phyloP scores from a whole-genome alignment of 306 rosid genomes.

The Casuarina glauca region DNA sequence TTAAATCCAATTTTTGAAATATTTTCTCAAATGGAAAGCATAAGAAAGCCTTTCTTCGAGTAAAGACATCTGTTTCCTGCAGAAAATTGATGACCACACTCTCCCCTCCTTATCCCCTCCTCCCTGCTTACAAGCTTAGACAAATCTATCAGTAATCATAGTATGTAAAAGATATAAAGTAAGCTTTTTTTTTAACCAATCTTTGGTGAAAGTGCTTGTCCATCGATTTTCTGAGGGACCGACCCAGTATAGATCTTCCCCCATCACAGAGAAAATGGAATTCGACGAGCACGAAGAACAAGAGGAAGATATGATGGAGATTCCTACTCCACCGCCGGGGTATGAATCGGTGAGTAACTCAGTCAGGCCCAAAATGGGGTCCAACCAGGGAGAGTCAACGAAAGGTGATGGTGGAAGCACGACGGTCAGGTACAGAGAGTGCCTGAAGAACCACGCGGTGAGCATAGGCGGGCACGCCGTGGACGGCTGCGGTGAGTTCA shows the following conservation, averaged over 20 bases:
- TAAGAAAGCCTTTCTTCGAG: slow-evolving; percentile 38
- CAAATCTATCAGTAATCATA: background rate
- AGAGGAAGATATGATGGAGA: slow-evolving; percentile 48
- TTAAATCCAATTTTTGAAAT: background rate
- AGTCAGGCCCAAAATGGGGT: slow-evolving; percentile 18
- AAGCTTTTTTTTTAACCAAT: background rate
- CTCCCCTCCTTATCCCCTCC: slow-evolving; percentile 51
- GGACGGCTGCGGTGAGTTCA: slow-evolving; percentile 86
- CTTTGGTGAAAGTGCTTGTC: slow-evolving; percentile 25
- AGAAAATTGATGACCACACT: slow-evolving; percentile 73
- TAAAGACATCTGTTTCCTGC: slow-evolving; percentile 52
- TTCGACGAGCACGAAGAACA: slow-evolving; percentile 65
- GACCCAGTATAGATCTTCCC: slow-evolving; percentile 41
- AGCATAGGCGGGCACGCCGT: slow-evolving; percentile 69
- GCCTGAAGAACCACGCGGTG: slow-evolving; percentile 82
- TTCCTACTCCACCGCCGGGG: slow-evolving; percentile 41
- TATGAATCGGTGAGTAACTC: slow-evolving; percentile 48
- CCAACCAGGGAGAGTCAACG: background rate
- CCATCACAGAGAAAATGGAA: slow-evolving; percentile 48
- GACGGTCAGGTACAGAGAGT: slow-evolving; percentile 58
- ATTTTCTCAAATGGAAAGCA: slow-evolving; percentile 18
- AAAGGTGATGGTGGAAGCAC: slow-evolving; percentile 4
- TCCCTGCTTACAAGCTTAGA: background rate
- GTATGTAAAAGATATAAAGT: background rate
- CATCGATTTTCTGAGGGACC: slow-evolving; percentile 22